Conservation (phyloP, 805 yeast genomes). For the Teunomyces tritomae region DNA sequence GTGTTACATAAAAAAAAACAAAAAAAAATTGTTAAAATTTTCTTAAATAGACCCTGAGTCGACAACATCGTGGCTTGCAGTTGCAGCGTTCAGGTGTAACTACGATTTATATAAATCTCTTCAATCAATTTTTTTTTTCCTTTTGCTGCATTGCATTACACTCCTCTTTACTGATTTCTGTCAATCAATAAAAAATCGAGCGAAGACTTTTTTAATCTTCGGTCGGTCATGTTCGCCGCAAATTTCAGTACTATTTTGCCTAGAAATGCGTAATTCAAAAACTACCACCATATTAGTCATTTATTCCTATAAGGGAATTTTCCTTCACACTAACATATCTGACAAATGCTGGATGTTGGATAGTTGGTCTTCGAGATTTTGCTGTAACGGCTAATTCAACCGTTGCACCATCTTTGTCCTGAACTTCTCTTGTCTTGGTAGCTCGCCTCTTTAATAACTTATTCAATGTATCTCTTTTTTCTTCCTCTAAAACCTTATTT, state of each 20-base stretch:
- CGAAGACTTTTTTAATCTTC: neutral
- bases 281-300: neutral
- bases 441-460: conserved; percentile 84
- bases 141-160: too few relatives aligned
- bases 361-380: conserved; percentile 43
- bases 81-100: neutral
- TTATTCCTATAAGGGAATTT: conserved; percentile 9
- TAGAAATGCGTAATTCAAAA: neutral
- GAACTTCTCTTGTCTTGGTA: conserved; percentile 54
- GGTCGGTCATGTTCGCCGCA: neutral
- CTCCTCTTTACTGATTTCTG: neutral
- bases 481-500: conserved; percentile 83
- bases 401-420: conserved; percentile 26
- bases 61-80: neutral
- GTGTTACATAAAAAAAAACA: neutral
- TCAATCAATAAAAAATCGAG: neutral
- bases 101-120: too few relatives aligned
- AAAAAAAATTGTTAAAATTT: neutral
- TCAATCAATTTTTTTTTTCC: too few relatives aligned
- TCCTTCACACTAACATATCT: conserved; percentile 35
- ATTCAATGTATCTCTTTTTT: conserved; percentile 87
- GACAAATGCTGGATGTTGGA: conserved; percentile 44
- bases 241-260: neutral
- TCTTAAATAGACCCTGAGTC: neutral
- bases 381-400: conserved; percentile 14